Evolutionary conservation across 768 basidiomycete genomes (phyloP).

Genomic region (Strobilomyces confusus): DNA sequence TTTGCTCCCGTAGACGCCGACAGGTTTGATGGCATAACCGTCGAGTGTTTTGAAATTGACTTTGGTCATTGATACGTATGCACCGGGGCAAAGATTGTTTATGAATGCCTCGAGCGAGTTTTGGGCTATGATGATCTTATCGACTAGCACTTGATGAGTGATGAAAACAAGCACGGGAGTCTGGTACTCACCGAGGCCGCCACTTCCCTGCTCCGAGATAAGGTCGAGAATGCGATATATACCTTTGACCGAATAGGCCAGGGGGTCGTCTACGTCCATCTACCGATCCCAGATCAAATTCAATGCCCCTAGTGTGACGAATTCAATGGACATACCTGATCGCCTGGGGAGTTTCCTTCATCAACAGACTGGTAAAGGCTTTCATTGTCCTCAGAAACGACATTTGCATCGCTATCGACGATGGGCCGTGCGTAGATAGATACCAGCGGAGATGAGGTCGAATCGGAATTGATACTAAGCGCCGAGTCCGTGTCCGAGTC

Average conservation of each 20-base stretch:
- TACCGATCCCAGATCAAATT: constrained; percentile 1
- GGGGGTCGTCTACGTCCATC: constrained; percentile 17
- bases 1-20: constrained; percentile 58
- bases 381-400: constrained; percentile 5
- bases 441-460: constrained; percentile 3
- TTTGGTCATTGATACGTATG: constrained; percentile 51
- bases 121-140: constrained; percentile 60
- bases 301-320: not conserved
- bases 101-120: constrained; percentile 45
- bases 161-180: not conserved
- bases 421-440: not conserved
- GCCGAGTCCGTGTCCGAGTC: constrained; percentile 6
- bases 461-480: not conserved
- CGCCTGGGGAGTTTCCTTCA: not conserved
- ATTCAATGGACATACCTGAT: constrained; percentile 10
- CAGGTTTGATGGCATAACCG: constrained; percentile 39
- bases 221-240: constrained; percentile 53
- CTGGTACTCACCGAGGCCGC: constrained; percentile 43
- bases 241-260: constrained; percentile 35
- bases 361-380: constrained; percentile 16
- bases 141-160: constrained; percentile 36
- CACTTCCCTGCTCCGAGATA: constrained; percentile 46
- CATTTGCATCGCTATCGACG: not conserved
- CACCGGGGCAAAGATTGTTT: constrained; percentile 46
- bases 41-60: constrained; percentile 56